Evolutionary conservation across 352 stramenopile species (phyloP).

Genomic region (Pythium insidiosum): DNA sequence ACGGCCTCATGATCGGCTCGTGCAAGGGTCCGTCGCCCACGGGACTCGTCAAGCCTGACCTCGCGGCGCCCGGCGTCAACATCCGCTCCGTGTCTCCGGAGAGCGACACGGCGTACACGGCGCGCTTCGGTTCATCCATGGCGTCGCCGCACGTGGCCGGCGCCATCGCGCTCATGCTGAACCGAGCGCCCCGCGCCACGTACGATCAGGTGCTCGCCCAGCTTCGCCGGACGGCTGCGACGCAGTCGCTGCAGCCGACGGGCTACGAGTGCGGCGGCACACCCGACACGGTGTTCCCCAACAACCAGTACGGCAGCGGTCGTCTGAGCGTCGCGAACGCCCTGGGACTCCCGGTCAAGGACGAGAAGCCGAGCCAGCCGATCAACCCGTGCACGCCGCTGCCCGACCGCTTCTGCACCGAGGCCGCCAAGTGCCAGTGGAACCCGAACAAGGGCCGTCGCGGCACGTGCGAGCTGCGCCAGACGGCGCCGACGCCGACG

Average conservation of each 20-base stretch:
- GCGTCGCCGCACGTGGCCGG: conserved; percentile 15
- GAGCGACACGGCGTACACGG: conserved; percentile 4
- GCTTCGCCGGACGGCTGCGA: not conserved
- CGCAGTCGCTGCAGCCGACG: not conserved
- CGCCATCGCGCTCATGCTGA: conserved; percentile 2
- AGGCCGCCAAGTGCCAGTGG: no score
- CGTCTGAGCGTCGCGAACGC: conserved; percentile 8
- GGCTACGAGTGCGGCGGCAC: not conserved
- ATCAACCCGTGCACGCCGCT: no score
- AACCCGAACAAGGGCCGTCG: no score
- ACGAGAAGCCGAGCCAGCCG: no score
- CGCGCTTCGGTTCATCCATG: conserved; percentile 11
- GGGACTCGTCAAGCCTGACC: conserved; percentile 9
- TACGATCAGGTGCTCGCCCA: conserved; percentile 1
- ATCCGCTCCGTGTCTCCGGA: conserved; percentile 4
- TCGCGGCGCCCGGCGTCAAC: conserved; percentile 1
- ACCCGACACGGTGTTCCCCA: conserved; percentile 3
- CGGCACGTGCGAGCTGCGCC: no score
- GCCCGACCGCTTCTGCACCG: no score
- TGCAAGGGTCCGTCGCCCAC: not conserved
- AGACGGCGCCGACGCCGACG: no score
- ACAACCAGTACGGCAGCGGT: conserved; percentile 16
- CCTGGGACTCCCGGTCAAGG: no score
- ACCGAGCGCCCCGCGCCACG: not conserved
- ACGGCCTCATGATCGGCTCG: not conserved